A percentile compares a stretch with the other conserved stretches of the same genome.
Evolutionary conservation across 352 stramenopile genomes (phyloP).

Genomic region (Phytophthora multivora): DNA sequence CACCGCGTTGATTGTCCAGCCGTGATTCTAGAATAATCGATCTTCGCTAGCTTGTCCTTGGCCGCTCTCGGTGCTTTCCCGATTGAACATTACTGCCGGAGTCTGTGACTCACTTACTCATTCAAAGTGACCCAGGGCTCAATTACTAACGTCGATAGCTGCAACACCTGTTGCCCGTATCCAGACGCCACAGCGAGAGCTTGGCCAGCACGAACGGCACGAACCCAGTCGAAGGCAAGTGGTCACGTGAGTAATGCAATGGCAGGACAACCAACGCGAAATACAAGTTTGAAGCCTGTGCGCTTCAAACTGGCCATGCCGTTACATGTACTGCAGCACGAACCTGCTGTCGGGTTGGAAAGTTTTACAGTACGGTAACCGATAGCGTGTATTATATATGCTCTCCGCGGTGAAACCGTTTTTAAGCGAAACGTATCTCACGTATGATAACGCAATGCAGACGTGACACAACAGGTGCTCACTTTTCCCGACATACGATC

Average conservation of each 20-base stretch:
- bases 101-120: slow-evolving; percentile 24
- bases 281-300: slow-evolving; percentile 13
- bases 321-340: neutral
- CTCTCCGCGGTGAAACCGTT: too few relatives aligned
- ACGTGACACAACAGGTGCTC: slow-evolving; percentile 4
- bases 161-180: slow-evolving; percentile 8
- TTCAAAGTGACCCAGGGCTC: slow-evolving; percentile 7
- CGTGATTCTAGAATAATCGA: slow-evolving; percentile 22
- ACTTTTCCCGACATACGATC: too few relatives aligned
- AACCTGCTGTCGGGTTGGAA: too few relatives aligned
- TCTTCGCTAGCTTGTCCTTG: slow-evolving; percentile 5
- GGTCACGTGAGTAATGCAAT: slow-evolving; percentile 19
- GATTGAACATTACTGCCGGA: slow-evolving; percentile 16
- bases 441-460: slow-evolving; percentile 6
- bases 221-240: slow-evolving; percentile 4
- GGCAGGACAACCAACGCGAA: slow-evolving; percentile 20
- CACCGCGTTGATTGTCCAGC: slow-evolving; percentile 20
- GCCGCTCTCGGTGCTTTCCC: neutral
- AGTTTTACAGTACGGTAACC: too few relatives aligned
- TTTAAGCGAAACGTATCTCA: too few relatives aligned
- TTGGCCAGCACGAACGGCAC: slow-evolving; percentile 3
- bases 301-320: neutral
- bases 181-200: slow-evolving; percentile 1
- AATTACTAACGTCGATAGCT: slow-evolving; percentile 18
- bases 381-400: too few relatives aligned